Conservation (phyloP, 768 basidiomycete genomes). For the Kondoa subrosea region DNA sequence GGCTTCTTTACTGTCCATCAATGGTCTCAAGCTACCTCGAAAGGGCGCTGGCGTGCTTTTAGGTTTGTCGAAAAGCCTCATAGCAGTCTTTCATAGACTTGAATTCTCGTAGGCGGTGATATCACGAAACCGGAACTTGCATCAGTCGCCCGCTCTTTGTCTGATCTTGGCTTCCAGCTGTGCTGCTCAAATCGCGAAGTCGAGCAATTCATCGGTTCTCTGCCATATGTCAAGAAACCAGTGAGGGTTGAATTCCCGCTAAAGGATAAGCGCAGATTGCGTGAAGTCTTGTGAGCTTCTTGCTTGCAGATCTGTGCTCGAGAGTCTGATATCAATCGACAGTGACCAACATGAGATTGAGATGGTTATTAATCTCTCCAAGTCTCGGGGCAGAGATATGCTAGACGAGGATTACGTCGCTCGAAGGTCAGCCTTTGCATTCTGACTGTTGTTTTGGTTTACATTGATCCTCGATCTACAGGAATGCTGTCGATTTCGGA, state of each 20-base stretch:
- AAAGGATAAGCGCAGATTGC: conserved; percentile 84
- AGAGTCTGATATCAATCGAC: no score
- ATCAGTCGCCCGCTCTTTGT: conserved; percentile 58
- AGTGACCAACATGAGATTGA: conserved; percentile 91
- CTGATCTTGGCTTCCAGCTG: conserved; percentile 82
- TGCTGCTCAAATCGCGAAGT: conserved; percentile 68
- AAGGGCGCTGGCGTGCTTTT: conserved; percentile 68
- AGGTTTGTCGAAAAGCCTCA: no score
- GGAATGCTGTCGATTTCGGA: conserved; percentile 93
- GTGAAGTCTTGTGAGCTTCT: conserved; percentile 75
- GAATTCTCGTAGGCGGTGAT: conserved; percentile 68
- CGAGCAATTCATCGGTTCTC: conserved; percentile 60
- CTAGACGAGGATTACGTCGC: conserved; percentile 94
- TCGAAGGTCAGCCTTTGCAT: conserved; percentile 36
- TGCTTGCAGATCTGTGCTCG: no score
- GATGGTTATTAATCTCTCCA: conserved; percentile 81
- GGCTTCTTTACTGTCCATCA: conserved; percentile 84
- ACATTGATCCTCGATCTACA: conserved; percentile 28
- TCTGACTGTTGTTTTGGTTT: conserved; percentile 3
- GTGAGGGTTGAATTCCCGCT: conserved; percentile 93
- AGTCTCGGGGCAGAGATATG: conserved; percentile 53
- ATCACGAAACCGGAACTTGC: conserved; percentile 70
- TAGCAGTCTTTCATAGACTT: no score
- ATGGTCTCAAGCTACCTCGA: conserved; percentile 80
- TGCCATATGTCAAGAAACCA: conserved; percentile 47